A percentile compares a stretch with the other conserved stretches of the same genome.
phyloP scores from a whole-genome alignment of 495 filamentous ascomycete genomes.

The Penicillium antarcticum region DNA sequence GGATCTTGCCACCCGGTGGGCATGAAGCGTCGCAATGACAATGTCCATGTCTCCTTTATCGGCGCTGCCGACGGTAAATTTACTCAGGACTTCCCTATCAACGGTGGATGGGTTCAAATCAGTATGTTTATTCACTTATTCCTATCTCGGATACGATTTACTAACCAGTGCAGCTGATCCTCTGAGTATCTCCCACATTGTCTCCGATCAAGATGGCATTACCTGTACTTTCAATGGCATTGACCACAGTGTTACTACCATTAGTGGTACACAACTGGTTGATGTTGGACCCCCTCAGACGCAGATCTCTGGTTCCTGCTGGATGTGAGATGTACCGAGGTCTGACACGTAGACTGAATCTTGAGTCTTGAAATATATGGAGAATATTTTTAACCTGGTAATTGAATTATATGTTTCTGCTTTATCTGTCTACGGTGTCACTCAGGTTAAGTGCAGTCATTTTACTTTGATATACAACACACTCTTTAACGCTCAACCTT shows the following conservation, averaged over 20 bases:
- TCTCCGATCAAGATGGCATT: constrained; percentile 1
- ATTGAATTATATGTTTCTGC: too few relatives aligned
- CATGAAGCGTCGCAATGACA: not conserved
- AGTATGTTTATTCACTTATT: constrained; percentile 6
- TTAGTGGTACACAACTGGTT: constrained; percentile 9
- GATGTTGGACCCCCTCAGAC: constrained; percentile 19
- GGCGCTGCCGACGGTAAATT: constrained; percentile 19
- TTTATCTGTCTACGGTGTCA: too few relatives aligned
- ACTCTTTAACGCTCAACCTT: too few relatives aligned
- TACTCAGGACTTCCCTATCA: constrained; percentile 10
- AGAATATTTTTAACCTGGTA: too few relatives aligned
- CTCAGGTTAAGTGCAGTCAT: too few relatives aligned
- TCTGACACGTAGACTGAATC: not conserved
- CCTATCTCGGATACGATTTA: not conserved
- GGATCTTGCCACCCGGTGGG: constrained; percentile 22
- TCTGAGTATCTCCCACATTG: constrained; percentile 17
- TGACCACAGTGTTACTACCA: constrained; percentile 11
- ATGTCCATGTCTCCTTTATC: constrained; percentile 10
- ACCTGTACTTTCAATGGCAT: constrained; percentile 12
- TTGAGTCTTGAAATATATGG: not conserved
- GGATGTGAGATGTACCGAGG: not conserved
- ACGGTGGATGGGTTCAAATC: constrained; percentile 2
- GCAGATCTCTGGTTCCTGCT: constrained; percentile 12
- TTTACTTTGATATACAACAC: too few relatives aligned
- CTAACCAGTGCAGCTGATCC: constrained; percentile 9